Evolutionary conservation across 805 yeast species (phyloP).

Genomic region (Suhomyces kilbournensis): DNA sequence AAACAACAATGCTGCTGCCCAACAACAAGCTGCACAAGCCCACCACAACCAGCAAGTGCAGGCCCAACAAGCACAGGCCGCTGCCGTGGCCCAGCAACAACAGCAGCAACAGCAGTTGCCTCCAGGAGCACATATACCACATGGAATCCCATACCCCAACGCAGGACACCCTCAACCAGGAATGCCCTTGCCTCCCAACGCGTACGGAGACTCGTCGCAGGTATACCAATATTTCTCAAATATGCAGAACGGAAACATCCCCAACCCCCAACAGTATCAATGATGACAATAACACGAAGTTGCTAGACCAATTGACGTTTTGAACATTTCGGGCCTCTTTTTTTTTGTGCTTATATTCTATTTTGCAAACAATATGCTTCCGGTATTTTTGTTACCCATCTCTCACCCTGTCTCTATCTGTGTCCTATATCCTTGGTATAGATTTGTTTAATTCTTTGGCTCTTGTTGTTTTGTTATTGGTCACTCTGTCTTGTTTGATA

Average conservation of each 20-base stretch:
- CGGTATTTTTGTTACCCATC: not conserved
- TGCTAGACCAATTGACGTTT: not conserved
- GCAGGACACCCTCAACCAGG: constrained; percentile 39
- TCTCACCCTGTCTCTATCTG: not conserved
- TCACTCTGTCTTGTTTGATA: not conserved
- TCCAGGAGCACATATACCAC: constrained; percentile 41
- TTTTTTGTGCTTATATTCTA: not conserved
- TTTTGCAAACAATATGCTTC: not conserved
- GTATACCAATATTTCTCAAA: constrained; percentile 63
- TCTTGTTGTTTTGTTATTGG: constrained; percentile 2
- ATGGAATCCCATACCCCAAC: constrained; percentile 45
- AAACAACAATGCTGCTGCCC: constrained; percentile 8
- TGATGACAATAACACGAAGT: constrained; percentile 15
- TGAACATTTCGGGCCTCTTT: not conserved
- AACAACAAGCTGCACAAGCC: constrained; percentile 13
- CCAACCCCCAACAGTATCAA: constrained; percentile 56
- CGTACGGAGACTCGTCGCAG: constrained; percentile 48
- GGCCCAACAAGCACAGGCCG: constrained; percentile 18
- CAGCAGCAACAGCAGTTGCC: constrained; percentile 29
- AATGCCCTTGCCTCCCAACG: constrained; percentile 44
- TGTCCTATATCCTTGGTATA: constrained; percentile 1
- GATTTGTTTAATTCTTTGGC: constrained; percentile 1
- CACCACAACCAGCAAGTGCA: constrained; percentile 12
- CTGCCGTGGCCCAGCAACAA: constrained; percentile 24
- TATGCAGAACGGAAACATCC: constrained; percentile 48